Percentiles rank a stretch among this genome's conserved stretches.
These are phyloP conservation scores for Fusarium pseudocircinatum DNA, from an alignment of 2,329 filamentous ascomycete species.

Conservation along the genomic window DNA sequence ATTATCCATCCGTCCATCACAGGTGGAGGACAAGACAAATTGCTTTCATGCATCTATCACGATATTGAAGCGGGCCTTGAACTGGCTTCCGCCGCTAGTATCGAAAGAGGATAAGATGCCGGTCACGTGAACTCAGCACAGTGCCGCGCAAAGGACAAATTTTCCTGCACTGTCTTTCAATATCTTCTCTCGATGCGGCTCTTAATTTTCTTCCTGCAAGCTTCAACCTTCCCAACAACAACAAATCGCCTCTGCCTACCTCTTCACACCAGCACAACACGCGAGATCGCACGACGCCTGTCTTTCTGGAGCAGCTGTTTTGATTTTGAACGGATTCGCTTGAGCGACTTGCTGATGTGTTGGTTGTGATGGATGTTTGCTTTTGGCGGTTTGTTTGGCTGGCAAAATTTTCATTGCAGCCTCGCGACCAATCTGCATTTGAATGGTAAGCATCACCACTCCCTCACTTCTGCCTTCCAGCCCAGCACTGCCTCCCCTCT, in stretches of 20 bases:
- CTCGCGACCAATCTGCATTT: not conserved
- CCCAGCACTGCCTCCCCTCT: slow-evolving; percentile 41
- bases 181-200: slow-evolving; percentile 44
- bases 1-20: not conserved
- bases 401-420: slow-evolving; percentile 14
- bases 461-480: slow-evolving; percentile 32
- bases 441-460: slow-evolving; percentile 39
- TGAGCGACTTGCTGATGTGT: not conserved
- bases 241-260: slow-evolving; percentile 10
- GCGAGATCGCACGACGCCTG: slow-evolving; percentile 10
- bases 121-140: slow-evolving; percentile 42
- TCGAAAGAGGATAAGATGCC: not conserved
- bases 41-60: slow-evolving; percentile 44
- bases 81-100: slow-evolving; percentile 34
- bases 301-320: slow-evolving; percentile 21
- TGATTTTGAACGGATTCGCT: slow-evolving; percentile 26
- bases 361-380: not conserved
- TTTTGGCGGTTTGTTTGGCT: slow-evolving; percentile 9
- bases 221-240: slow-evolving; percentile 28
- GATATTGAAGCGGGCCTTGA: slow-evolving; percentile 12
- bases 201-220: slow-evolving; percentile 24
- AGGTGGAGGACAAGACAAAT: slow-evolving; percentile 23
- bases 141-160: slow-evolving; percentile 41
- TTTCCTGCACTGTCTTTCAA: slow-evolving; percentile 48
- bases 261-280: slow-evolving; percentile 13